A percentile compares a stretch with the other conserved stretches of the same genome.
These are phyloP conservation scores for Acephala macrosclerotiorum DNA, from an alignment of 2,329 filamentous ascomycete genomes.

Conservation along the genomic window DNA sequence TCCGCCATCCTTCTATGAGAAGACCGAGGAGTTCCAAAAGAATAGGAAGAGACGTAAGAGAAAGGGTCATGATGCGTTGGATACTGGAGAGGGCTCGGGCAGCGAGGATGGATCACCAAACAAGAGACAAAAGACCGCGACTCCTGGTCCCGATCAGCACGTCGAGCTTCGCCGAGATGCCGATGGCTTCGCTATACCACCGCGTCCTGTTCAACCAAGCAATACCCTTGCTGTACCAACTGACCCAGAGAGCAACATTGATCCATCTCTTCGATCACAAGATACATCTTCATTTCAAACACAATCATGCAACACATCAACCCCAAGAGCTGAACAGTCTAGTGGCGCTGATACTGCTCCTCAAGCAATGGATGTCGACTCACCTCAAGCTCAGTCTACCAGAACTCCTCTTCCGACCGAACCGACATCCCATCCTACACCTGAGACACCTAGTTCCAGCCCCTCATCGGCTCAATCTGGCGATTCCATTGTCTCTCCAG, in stretches of 20 bases:
- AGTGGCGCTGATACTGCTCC: too few relatives aligned
- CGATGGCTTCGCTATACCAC: slow-evolving; percentile 73
- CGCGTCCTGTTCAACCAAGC: slow-evolving; percentile 46
- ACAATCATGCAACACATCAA: too few relatives aligned
- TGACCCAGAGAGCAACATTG: slow-evolving; percentile 4
- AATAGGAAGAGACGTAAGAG: slow-evolving; percentile 51
- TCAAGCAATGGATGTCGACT: too few relatives aligned
- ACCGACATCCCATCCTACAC: neutral
- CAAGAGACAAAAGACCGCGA: slow-evolving; percentile 37
- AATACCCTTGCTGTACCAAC: neutral
- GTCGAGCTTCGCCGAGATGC: slow-evolving; percentile 61
- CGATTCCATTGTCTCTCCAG: too few relatives aligned
- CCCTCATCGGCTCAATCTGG: neutral
- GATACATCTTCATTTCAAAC: neutral
- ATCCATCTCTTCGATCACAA: slow-evolving; percentile 11
- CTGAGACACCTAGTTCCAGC: neutral
- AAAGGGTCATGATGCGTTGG: slow-evolving; percentile 18
- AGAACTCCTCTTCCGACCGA: neutral
- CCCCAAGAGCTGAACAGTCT: too few relatives aligned
- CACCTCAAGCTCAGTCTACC: neutral
- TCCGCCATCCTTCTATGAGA: slow-evolving; percentile 82
- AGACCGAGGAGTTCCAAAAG: slow-evolving; percentile 64
- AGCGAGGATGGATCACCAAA: slow-evolving; percentile 22
- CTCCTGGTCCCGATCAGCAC: slow-evolving; percentile 28
- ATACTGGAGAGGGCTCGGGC: slow-evolving; percentile 37